Evolutionary conservation across 2,329 filamentous ascomycete genomes (phyloP), one percentile per base, ranked within the genome.

Genomic region (Fusarium transvaalense): DNA sequence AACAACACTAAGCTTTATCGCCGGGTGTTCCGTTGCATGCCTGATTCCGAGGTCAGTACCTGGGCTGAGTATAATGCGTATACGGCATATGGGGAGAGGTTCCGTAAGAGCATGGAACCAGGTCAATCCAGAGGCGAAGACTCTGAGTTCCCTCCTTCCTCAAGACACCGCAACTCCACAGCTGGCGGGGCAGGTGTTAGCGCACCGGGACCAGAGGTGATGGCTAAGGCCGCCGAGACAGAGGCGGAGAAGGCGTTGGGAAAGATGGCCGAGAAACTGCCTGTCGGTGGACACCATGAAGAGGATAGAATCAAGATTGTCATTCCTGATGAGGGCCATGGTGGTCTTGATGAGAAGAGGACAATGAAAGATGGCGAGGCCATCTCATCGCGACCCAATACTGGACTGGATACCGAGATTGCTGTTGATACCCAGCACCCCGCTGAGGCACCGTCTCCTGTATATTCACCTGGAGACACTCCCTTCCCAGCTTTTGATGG

Each of bases 1-100:
- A 98, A 98, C 82, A 99, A 99, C 78, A 99, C 96, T 5, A 95
- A 94, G 76, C 87, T 99, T 47, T 99, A 92, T 81, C 91, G 96
- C 32, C 89, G 92, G 64, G 95, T 99, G 10, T 99, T 99, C 83
- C 90, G 94, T 46, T 97, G 94, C 79, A 97, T 97, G 92, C 96
- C 96, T 2, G 96, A 99, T 77, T 97, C 90, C 52, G 93, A 97
- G 76, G 96, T 97, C 27, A 91, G 89, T 68, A 95, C 92, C 42
- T 99, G 96, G 96, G 90, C 92, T 70, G 92, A 97, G 68, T 99
- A 99, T 79, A 91, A 92, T 67, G 91, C 97, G 70, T 97, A 92
- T 75, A 85, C 88, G 55, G 86, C 89, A 6, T 98, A 97, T 77
- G 85, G 86, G 19, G 89, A 91, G 70, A 88, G 89, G 45, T 97